These are phyloP conservation scores for Nitzschia inconspicua DNA, from an alignment of 108 stramenopile genomes.

Conservation along the genomic window DNA sequence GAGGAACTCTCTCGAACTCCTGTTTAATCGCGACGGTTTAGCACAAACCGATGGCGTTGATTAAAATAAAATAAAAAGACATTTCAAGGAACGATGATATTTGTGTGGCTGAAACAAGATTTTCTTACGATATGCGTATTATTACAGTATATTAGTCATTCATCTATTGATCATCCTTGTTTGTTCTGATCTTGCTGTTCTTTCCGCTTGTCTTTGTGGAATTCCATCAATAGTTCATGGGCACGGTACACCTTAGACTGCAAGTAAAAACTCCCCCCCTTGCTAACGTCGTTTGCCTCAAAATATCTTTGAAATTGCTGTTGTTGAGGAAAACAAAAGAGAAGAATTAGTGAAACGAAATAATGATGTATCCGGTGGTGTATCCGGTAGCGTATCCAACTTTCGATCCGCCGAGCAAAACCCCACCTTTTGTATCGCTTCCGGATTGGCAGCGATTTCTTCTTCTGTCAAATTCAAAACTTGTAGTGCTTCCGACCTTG, in stretches of 20 bases:
- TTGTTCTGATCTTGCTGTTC: constrained; percentile 24
- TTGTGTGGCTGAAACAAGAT: too few species aligned
- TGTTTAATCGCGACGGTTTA: constrained; percentile 33
- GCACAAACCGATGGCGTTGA: neutral
- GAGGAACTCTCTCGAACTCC: constrained; percentile 75
- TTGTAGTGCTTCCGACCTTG: constrained; percentile 57
- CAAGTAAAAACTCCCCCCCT: constrained; percentile 97
- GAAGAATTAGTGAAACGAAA: neutral
- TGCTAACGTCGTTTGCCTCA: constrained; percentile 87
- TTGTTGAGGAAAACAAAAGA: neutral
- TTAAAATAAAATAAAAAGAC: too few species aligned
- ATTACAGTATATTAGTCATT: neutral
- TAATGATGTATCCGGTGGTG: neutral
- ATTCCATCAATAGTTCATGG: constrained; percentile 86
- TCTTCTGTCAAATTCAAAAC: constrained; percentile 65
- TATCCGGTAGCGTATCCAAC: neutral
- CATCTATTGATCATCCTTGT: neutral
- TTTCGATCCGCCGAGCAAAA: neutral
- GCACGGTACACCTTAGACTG: constrained; percentile 97
- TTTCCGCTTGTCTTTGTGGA: constrained; percentile 55
- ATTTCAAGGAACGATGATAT: too few species aligned
- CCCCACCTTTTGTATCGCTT: constrained; percentile 63
- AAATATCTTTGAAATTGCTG: constrained; percentile 90
- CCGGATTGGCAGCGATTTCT: constrained; percentile 41
- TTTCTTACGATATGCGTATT: too few species aligned